These are phyloP conservation scores for Colletotrichum echinochloae DNA, from an alignment of 2,329 filamentous ascomycete species.

Conservation along the genomic window DNA sequence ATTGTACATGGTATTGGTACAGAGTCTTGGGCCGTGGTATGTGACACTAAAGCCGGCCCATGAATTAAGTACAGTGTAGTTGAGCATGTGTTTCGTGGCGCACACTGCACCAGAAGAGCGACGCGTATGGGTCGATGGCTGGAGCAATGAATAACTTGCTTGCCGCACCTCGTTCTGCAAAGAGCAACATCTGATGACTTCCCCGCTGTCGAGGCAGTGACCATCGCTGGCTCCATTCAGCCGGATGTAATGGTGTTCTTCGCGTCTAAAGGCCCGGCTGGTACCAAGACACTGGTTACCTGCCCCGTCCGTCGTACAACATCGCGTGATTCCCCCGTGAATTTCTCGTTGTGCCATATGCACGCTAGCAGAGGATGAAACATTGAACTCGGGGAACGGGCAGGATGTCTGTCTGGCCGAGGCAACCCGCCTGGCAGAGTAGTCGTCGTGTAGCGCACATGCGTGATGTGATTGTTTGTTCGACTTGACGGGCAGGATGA, in stretches of 20 bases:
- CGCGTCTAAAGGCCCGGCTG: not conserved
- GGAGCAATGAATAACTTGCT: not conserved
- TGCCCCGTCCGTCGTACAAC: conserved; percentile 23
- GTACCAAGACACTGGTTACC: conserved; percentile 2
- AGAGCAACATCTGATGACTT: not conserved
- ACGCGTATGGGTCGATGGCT: not conserved
- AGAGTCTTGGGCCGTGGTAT: conserved; percentile 23
- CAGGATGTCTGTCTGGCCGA: not conserved
- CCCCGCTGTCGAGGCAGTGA: no score
- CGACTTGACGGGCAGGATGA: conserved; percentile 18
- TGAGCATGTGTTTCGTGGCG: not conserved
- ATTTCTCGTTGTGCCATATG: conserved; percentile 19
- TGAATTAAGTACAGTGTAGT: not conserved
- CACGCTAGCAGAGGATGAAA: conserved; percentile 22
- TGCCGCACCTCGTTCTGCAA: not conserved
- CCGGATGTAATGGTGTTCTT: not conserved
- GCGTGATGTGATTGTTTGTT: conserved; percentile 15
- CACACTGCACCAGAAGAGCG: not conserved
- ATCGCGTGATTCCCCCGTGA: conserved; percentile 31
- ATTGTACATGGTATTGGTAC: conserved; percentile 32
- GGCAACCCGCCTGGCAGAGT: conserved; percentile 1
- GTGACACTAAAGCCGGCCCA: not conserved
- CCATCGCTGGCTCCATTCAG: not conserved
- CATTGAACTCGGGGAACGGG: not conserved
- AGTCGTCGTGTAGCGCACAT: conserved; percentile 13